Evolutionary conservation across 345 rosid species (phyloP), one percentile per base, ranked within the genome.

Genomic region (Psidium friedrichsthalianum): DNA sequence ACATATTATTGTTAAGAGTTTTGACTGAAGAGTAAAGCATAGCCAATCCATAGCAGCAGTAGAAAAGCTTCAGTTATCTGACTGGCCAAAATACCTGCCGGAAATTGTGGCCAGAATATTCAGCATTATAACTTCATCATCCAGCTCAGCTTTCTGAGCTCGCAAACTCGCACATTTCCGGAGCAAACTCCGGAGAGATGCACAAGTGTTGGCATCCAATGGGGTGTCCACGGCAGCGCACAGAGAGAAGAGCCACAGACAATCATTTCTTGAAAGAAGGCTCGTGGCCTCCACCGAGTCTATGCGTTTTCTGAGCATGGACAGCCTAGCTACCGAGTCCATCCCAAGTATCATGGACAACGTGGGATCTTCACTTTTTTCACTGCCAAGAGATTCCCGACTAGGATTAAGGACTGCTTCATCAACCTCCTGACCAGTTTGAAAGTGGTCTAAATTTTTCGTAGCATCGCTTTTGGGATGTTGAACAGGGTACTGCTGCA

Each of bases 191-290:
- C 97, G 92, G 24, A 96, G 91, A 44, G 92, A 88, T 87, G 97
- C 99, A 56, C 94, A 88, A 9, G 95, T 91, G 86, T 93, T 97
- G 1, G 92, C 96, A 76, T 93, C 92, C 56, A 94, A 51, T 6
- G 99, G 99, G 51, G 92, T 88, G 74, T 97, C 98, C 51, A 96
- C 91, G 21, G 95, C 92, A 64, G 97, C 95, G 80, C 96, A 94
- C 40, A 96, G 89, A 42, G 98, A 94, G 86, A 94, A 93, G 52
- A 96, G 89, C 99, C 98, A 97, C 64, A 88, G 56, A 36, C 94
- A 92, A 32, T 94, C 95, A 14, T 82, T 88, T 86, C 90, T 91
- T 22, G 93, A 84, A 32, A 94, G 88, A 7, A 80, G 78, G 82
- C 74, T 87, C 86, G 54, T 84, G 10, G 88, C 86, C 88, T 94